Evolutionary conservation across 345 rosid species (phyloP), one percentile per base, ranked within the genome.

Genomic region (Brassica rapa): DNA sequence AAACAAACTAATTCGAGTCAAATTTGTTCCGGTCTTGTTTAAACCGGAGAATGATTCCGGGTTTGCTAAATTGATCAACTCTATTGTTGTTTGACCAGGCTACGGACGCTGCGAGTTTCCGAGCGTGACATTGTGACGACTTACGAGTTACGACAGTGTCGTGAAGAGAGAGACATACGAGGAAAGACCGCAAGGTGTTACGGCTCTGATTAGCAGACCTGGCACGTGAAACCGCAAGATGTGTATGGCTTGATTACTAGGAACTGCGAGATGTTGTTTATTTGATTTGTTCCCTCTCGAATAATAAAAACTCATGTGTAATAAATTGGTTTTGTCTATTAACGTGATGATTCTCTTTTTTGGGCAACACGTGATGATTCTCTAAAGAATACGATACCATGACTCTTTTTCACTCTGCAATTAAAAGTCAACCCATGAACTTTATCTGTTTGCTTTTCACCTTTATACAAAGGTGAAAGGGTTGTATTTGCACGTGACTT

Each of bases 81-180:
- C n/a, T n/a, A n/a, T n/a, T 72, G 30, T 66, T 1, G 71, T 56
- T 75, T 80, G 21, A 19, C 32, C 86, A 94, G 97, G 98, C 57
- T 84, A 79, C 27, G 97, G 97, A 68, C 80, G 64, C 12, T 94
- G 98, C 86, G 80, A 86, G 80, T 89, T 90, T 73, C 97, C 97
- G 0, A 88, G 97, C 57, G 88, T 86, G 63, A 88, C 86, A 12
- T 46, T 46, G 55, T 46, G 55, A 46, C 16, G 55, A 46, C 55
- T 91, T 87, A 55, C 87, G 33, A 77, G n/a, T 78, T 56, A 70
- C 46, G 65, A 11, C 9, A 39, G 46, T 39, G 72, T 41, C 32
- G 51, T 23, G 51, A 27, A 74, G 66, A 55, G 16, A 5, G 11
- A 19, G 56, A 49, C 29, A 3, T 56, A 56, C 16, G 43, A 62